These are phyloP conservation scores for Rubia balearica DNA, from an alignment of 305 asterid species.

Conservation along the genomic window DNA sequence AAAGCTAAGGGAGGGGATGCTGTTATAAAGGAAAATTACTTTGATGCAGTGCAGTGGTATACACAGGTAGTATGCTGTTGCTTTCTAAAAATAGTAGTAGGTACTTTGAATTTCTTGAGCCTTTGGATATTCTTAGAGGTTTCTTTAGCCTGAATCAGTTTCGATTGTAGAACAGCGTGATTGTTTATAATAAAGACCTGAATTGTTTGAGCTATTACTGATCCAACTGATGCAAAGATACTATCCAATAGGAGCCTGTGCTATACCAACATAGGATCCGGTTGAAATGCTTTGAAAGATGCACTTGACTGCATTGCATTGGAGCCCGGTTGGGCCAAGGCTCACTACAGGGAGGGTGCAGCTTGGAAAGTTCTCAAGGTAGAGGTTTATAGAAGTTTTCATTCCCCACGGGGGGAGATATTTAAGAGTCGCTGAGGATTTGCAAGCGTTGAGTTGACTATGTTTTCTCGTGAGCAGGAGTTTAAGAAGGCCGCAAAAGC, in stretches of 20 bases:
- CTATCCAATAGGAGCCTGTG: slow-evolving; percentile 9
- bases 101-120: background rate
- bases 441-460: background rate
- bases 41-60: slow-evolving; percentile 23
- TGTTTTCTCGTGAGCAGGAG: slow-evolving; percentile 7
- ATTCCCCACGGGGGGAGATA: background rate
- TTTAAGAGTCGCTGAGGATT: background rate
- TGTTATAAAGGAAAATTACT: slow-evolving; percentile 5
- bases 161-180: background rate
- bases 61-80: slow-evolving; percentile 2
- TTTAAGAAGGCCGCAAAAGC: slow-evolving; percentile 14
- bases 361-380: slow-evolving; percentile 14
- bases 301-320: slow-evolving; percentile 24
- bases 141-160: background rate
- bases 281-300: slow-evolving; percentile 25
- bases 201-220: background rate
- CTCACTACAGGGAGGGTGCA: slow-evolving; percentile 32
- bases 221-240: slow-evolving; percentile 18
- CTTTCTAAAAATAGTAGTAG: background rate
- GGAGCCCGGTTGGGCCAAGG: slow-evolving; percentile 27
- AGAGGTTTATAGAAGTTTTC: background rate
- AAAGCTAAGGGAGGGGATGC: slow-evolving; percentile 20
- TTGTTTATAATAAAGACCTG: background rate
- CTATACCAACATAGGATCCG: slow-evolving; percentile 13
- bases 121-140: background rate